Percentiles rank a stretch among this genome's conserved stretches.
Conservation (phyloP, 2,329 filamentous ascomycete species). For the Fusarium secorum region DNA sequence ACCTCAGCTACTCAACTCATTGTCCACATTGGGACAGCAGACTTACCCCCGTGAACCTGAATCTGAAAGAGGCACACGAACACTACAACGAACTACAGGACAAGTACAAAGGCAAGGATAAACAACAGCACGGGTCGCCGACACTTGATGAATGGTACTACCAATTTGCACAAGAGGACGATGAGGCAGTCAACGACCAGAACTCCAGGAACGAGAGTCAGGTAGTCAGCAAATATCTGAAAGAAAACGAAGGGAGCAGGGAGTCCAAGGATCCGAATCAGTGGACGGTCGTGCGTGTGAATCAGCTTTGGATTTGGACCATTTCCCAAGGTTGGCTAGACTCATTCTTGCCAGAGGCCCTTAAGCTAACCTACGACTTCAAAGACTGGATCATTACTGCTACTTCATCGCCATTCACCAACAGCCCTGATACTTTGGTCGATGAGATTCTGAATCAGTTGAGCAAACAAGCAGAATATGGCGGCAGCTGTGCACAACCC, state of each 20-base stretch:
- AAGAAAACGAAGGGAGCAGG: background rate
- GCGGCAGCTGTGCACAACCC: background rate
- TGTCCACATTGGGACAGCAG: background rate
- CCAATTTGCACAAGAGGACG: background rate
- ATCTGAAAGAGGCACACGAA: fast-evolving
- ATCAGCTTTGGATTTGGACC: slow-evolving; percentile 1
- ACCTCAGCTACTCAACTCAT: background rate
- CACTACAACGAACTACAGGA: fast-evolving
- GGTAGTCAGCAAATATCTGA: background rate
- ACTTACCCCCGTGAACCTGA: fast-evolving
- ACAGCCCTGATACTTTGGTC: background rate
- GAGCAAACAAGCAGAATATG: background rate
- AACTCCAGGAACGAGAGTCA: background rate
- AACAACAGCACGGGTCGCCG: background rate
- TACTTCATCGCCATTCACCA: background rate
- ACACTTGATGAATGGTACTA: slow-evolving; percentile 4
- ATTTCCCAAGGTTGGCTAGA: background rate
- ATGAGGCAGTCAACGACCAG: background rate
- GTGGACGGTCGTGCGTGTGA: background rate
- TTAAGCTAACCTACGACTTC: background rate
- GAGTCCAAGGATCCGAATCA: background rate
- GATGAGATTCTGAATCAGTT: background rate
- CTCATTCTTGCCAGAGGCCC: too few species aligned
- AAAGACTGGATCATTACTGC: slow-evolving; percentile 1
- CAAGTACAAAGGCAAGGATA: background rate